Conservation (phyloP, 768 basidiomycete genomes). For the Psilocybe azurescens region DNA sequence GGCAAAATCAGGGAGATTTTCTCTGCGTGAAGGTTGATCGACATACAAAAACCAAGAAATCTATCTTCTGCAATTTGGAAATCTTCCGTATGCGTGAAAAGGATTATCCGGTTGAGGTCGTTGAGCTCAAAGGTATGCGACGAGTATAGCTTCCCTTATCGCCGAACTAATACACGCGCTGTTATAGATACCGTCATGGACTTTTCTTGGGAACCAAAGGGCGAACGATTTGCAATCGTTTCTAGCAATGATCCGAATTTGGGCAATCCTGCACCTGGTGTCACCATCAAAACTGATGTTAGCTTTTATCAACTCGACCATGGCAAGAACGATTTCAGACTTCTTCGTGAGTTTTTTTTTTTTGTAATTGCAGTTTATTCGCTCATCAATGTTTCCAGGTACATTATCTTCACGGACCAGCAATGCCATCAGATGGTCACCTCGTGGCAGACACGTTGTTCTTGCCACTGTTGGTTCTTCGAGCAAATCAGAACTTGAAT, state of each 20-base stretch:
- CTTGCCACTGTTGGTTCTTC: slow-evolving; percentile 96
- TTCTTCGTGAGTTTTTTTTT: slow-evolving; percentile 64
- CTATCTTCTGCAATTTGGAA: slow-evolving; percentile 97
- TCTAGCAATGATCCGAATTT: slow-evolving; percentile 94
- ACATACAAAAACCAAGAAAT: slow-evolving; percentile 98
- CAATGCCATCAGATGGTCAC: slow-evolving; percentile 97
- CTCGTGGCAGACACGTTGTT: slow-evolving; percentile 93
- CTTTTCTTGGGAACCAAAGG: slow-evolving; percentile 99
- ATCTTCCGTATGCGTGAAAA: slow-evolving; percentile 98
- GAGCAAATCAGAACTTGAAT: slow-evolving; percentile 95
- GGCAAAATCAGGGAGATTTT: slow-evolving; percentile 98
- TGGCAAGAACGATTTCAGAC: slow-evolving; percentile 92
- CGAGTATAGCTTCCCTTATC: slow-evolving; percentile 5
- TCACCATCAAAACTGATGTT: slow-evolving; percentile 95
- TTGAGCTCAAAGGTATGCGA: slow-evolving; percentile 90
- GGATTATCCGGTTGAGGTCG: slow-evolving; percentile 95
- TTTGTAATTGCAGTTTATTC: background rate
- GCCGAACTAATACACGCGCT: background rate
- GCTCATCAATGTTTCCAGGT: slow-evolving; percentile 45
- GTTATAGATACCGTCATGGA: slow-evolving; percentile 86
- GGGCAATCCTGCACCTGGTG: slow-evolving; percentile 86
- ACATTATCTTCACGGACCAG: slow-evolving; percentile 82
- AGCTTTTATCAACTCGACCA: slow-evolving; percentile 95
- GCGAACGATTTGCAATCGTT: slow-evolving; percentile 94
- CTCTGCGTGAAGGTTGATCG: slow-evolving; percentile 99